phyloP scores from a whole-genome alignment of 164 flowering plant genomes.

The Santalum album region DNA sequence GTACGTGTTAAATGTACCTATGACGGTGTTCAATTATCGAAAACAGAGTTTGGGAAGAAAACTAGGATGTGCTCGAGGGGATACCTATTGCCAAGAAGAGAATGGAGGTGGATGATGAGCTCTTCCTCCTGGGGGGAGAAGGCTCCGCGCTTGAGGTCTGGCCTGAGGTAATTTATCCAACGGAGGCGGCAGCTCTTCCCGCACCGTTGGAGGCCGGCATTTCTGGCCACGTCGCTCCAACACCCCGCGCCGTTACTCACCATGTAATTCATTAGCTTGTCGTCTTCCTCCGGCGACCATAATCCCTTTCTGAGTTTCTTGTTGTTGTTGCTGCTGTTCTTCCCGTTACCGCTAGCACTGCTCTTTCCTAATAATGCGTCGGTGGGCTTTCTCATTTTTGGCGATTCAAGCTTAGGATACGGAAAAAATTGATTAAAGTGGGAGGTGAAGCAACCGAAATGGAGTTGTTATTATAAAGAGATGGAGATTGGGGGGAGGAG shows the following conservation, averaged over 20 bases:
- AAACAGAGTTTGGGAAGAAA: too few species aligned
- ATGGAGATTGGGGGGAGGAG: neutral
- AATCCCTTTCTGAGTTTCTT: conserved; percentile 48
- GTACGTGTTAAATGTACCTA: too few species aligned
- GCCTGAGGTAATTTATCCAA: conserved; percentile 60
- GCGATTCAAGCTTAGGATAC: too few species aligned
- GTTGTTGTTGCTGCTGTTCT: conserved; percentile 5
- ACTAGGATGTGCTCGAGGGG: too few species aligned
- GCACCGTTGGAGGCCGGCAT: conserved; percentile 57
- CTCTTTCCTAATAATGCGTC: neutral
- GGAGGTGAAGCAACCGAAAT: too few species aligned
- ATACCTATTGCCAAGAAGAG: conserved; percentile 64
- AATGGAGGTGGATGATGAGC: conserved; percentile 52
- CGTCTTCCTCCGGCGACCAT: conserved; percentile 72
- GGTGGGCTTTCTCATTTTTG: conserved; percentile 30
- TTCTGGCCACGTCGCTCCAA: conserved; percentile 62
- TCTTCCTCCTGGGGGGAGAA: conserved; percentile 59
- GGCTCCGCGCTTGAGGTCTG: conserved; percentile 64
- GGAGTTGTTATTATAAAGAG: conserved; percentile 7
- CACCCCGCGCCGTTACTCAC: conserved; percentile 51
- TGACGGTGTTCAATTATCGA: too few species aligned
- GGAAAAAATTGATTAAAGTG: too few species aligned
- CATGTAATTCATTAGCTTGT: conserved; percentile 56
- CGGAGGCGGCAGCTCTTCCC: conserved; percentile 65
- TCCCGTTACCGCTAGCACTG: neutral